Percentiles rank a stretch among this genome's conserved stretches.
Conservation (phyloP, 768 basidiomycete genomes). For the Lanmaoa rubissima region DNA sequence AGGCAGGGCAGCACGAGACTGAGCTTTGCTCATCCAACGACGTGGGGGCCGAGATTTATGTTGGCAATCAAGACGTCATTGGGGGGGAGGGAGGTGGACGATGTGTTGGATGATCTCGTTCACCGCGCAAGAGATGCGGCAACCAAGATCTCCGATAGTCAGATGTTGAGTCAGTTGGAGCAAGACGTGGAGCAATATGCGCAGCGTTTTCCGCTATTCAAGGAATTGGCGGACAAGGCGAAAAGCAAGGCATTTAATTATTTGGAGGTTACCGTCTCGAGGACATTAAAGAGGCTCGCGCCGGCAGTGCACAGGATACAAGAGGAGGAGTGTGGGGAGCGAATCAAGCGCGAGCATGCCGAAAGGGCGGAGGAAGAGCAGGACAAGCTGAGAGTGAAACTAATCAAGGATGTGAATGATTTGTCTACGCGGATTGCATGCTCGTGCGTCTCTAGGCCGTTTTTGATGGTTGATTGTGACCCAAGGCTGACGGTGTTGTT, state of each 20-base stretch:
- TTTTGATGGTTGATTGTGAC: neutral
- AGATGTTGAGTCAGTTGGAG: constrained; percentile 12
- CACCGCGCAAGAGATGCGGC: neutral
- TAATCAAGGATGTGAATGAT: constrained; percentile 22
- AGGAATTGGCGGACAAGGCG: neutral
- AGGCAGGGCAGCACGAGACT: too few species aligned
- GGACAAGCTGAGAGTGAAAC: constrained; percentile 5
- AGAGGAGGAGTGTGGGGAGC: neutral
- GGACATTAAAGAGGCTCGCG: constrained; percentile 9
- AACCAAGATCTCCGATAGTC: constrained; percentile 8
- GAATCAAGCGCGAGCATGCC: neutral
- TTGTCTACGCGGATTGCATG: constrained; percentile 1
- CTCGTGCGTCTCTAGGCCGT: constrained; percentile 7
- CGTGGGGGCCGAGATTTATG: neutral
- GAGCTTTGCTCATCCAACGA: too few species aligned
- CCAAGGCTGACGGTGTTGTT: neutral
- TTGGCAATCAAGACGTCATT: neutral
- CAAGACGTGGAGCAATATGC: neutral
- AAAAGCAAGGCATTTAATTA: neutral
- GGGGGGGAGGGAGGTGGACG: neutral
- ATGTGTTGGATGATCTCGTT: neutral
- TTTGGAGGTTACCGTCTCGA: neutral
- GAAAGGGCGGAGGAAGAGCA: constrained; percentile 9
- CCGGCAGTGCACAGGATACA: constrained; percentile 10
- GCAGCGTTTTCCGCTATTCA: neutral